These are phyloP conservation scores for Apiospora koreana DNA, from an alignment of 2,329 filamentous ascomycete species.

Conservation along the genomic window DNA sequence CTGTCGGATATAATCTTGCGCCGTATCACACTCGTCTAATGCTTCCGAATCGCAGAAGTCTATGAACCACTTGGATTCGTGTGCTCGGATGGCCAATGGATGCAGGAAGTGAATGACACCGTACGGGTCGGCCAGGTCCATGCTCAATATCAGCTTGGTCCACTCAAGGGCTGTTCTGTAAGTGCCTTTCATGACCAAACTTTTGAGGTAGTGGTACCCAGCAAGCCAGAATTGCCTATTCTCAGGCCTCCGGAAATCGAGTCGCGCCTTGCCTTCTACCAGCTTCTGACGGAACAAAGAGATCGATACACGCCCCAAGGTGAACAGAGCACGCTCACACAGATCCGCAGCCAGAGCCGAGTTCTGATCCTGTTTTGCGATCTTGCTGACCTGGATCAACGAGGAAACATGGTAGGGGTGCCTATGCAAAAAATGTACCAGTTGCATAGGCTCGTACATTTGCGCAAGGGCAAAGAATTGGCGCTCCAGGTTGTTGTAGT, in stretches of 20 bases:
- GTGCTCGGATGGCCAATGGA: slow-evolving; percentile 78
- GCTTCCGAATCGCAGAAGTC: slow-evolving; percentile 59
- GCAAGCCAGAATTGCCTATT: slow-evolving; percentile 94
- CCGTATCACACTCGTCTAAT: slow-evolving; percentile 39
- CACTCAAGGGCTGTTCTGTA: slow-evolving; percentile 93
- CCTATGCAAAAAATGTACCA: slow-evolving; percentile 73
- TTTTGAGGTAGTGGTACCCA: slow-evolving; percentile 84
- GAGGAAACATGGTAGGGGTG: slow-evolving; percentile 92
- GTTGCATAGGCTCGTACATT: slow-evolving; percentile 77
- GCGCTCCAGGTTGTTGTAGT: slow-evolving; percentile 74
- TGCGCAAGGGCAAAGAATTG: slow-evolving; percentile 81
- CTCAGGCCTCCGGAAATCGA: slow-evolving; percentile 80
- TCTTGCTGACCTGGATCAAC: slow-evolving; percentile 88
- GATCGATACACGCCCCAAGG: slow-evolving; percentile 85
- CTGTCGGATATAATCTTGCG: slow-evolving; percentile 68
- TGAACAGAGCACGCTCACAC: slow-evolving; percentile 87
- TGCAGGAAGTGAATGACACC: slow-evolving; percentile 80
- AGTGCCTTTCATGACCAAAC: slow-evolving; percentile 86
- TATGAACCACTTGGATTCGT: slow-evolving; percentile 75
- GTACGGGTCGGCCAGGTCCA: slow-evolving; percentile 81
- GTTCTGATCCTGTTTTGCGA: slow-evolving; percentile 90
- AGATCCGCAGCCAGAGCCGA: slow-evolving; percentile 83
- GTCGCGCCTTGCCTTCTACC: slow-evolving; percentile 73
- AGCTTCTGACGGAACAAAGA: slow-evolving; percentile 79
- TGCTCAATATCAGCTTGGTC: slow-evolving; percentile 78